These are phyloP conservation scores for Raffaelea deltoideospora DNA, from an alignment of 2,329 filamentous ascomycete species.

Conservation along the genomic window DNA sequence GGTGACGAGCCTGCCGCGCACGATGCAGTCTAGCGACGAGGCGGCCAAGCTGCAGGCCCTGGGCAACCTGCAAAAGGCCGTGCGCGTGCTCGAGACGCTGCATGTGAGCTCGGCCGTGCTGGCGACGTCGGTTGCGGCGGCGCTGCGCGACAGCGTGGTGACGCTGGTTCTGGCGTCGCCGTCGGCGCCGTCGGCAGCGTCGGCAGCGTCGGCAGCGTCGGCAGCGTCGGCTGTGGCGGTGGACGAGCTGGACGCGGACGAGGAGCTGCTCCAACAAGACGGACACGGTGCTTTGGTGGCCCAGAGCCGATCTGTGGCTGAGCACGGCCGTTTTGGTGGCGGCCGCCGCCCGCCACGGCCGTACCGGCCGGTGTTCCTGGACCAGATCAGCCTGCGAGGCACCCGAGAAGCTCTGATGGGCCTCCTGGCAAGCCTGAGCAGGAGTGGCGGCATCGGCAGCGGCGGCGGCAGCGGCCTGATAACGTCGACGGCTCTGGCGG, in stretches of 20 bases:
- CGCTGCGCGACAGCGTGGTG: slow-evolving; percentile 60
- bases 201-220: slow-evolving; percentile 15
- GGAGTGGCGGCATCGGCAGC: too few relatives aligned
- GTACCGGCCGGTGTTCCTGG: slow-evolving; percentile 48
- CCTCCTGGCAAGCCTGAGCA: slow-evolving; percentile 40
- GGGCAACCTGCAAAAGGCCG: slow-evolving; percentile 59
- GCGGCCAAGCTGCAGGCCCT: slow-evolving; percentile 57
- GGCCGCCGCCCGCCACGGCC: slow-evolving; percentile 8
- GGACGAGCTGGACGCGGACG: slow-evolving; percentile 15
- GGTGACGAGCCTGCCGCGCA: slow-evolving; percentile 62
- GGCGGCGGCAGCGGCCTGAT: too few relatives aligned
- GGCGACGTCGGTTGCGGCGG: slow-evolving; percentile 49
- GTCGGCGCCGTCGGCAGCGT: slow-evolving; percentile 15
- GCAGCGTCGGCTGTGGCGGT: too few relatives aligned
- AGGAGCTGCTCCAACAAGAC: slow-evolving; percentile 3
- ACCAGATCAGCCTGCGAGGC: slow-evolving; percentile 48
- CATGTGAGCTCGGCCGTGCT: slow-evolving; percentile 51
- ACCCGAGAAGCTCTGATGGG: slow-evolving; percentile 42
- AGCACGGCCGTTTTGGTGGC: too few relatives aligned
- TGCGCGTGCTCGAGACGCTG: slow-evolving; percentile 48
- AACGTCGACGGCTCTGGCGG: slow-evolving; percentile 45
- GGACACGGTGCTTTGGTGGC: slow-evolving; percentile 9
- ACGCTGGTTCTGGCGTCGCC: slow-evolving; percentile 22
- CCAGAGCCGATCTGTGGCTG: too few relatives aligned
- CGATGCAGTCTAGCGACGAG: slow-evolving; percentile 77